phyloP scores from a whole-genome alignment of 2,329 filamentous ascomycete species.

The Alternaria arbusti region DNA sequence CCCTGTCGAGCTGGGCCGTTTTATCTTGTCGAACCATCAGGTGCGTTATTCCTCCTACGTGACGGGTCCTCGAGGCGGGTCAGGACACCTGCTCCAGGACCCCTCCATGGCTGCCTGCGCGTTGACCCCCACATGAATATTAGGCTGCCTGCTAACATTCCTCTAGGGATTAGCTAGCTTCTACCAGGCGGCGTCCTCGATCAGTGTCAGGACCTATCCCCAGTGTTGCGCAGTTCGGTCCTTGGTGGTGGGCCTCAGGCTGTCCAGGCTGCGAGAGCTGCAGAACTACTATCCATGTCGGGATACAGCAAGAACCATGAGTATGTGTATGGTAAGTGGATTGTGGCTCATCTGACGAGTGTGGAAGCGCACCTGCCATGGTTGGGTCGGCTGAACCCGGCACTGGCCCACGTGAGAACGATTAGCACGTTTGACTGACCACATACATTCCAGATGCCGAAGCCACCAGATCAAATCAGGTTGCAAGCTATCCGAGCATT shows the following conservation, averaged over 20 bases:
- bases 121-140: constrained; percentile 23
- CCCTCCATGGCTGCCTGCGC: constrained; percentile 38
- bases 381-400: constrained; percentile 45
- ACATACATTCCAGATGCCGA: constrained; percentile 62
- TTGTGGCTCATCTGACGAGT: constrained; percentile 50
- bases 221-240: constrained; percentile 42
- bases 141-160: constrained; percentile 38
- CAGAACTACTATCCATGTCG: constrained; percentile 74
- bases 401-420: constrained; percentile 45
- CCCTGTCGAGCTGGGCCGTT: constrained; percentile 47
- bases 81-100: constrained; percentile 21
- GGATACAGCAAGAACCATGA: constrained; percentile 79
- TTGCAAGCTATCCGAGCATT: constrained; percentile 57
- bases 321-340: constrained; percentile 79
- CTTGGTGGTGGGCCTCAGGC: constrained; percentile 60
- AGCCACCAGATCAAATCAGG: constrained; percentile 65
- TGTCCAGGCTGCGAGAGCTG: constrained; percentile 37
- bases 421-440: constrained; percentile 53
- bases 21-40: constrained; percentile 44
- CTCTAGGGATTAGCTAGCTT: constrained; percentile 38
- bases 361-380: constrained; percentile 43
- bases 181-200: constrained; percentile 36
- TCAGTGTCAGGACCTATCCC: constrained; percentile 33
- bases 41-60: constrained; percentile 34
- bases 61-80: constrained; percentile 13